Base-by-base conservation (phyloP, 75 land plant genomes). In the Pinus taeda region DNA sequence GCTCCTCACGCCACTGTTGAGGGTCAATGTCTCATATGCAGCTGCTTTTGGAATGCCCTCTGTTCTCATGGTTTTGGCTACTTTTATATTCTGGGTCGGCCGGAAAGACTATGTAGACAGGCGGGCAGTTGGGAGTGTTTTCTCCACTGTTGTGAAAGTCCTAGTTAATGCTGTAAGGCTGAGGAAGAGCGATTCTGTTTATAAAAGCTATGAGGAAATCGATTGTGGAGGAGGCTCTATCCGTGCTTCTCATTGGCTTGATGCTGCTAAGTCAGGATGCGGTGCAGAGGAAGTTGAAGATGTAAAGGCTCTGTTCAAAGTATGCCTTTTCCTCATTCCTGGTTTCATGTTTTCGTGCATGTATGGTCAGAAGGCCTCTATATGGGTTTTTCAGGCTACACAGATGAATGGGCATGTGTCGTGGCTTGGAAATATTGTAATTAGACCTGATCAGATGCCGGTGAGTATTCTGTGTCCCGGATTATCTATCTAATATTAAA, bases 361-460 rank as follows among this genome's bases (percentile, higher is more conserved):
- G 15, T 83, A 53, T 57, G 85, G 81, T 71, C 85, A 83, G 60
- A 83, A 83, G 82, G 76, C 85, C 18, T 83, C 85, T 9, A 79
- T 71, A 49, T 83, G 85, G 85, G 82, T 83, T 22, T 83, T 83
- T 36, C 85, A 83, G 64, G 85, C 85, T 2, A 63, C 75, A 17
- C 30, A 57, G 15, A 63, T 83, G 73, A 59, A 83, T 80, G 85
- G 85, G 7, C 63, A 60, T 4, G 82, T 83, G 9, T 58, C 83
- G 11, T 83, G 85, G 85, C 78, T 83, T 58, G 83, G 76, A 53
- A 36, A 60, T 42, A 4, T 83, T 14, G 73, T 58, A 37, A 83
- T 83, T 30, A 64, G 81, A 39, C 85, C 85, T 6, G 85, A 83
- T 42, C 85, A 83, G 57, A 80, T 83, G 85, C 85, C 80, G 82